Evolutionary conservation across 148 eudicot genomes (phyloP), one percentile per base, ranked within the genome.

Genomic region (Camellia sinensis): DNA sequence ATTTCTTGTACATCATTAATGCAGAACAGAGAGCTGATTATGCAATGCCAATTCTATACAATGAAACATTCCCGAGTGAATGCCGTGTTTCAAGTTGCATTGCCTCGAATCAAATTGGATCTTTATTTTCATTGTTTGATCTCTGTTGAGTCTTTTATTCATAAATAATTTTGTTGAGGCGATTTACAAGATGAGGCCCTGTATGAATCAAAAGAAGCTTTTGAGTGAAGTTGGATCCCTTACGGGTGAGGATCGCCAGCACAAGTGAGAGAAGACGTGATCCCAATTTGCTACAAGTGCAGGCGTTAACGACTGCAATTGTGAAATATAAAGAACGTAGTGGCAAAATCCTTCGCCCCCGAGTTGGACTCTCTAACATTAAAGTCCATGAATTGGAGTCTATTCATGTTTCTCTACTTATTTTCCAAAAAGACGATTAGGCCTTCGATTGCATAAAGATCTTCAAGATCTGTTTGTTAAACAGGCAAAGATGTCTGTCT

Each of bases 261-360:
- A 92, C n/a, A n/a, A 82, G 89, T 83, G 61, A 90, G 92, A 83
- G 97, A 92, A 76, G 99, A 95, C 91, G 97, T 63, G 95, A 93
- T 77, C 86, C 85, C 70, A 98, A 92, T 56, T 72, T 87, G 82
- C 85, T 80, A 56, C 90, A 87, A 72, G 91, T 96, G 1, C 85
- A 91, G 60, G 80, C 80, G 74, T 82, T 95, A 79, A 86, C 89
- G 40, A 79, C 83, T 74, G 98, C 93, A 84, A 66, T 93, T 21
- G 82, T 71, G 21, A 90, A 87, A 76, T 90, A 89, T 80, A 89
- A 89, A 85, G 98, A 92, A 78, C 81, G 72, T 77, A 87, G 89
- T 5, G 92, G 92, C n/a, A 62, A 86, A 85, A 86, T 91, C 91
- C n/a, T 80, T 75, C 44, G 90, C 92, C 22, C n/a, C n/a, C n/a